Conservation (phyloP, 2,329 filamentous ascomycete genomes). For the Coleophoma crateriformis region DNA sequence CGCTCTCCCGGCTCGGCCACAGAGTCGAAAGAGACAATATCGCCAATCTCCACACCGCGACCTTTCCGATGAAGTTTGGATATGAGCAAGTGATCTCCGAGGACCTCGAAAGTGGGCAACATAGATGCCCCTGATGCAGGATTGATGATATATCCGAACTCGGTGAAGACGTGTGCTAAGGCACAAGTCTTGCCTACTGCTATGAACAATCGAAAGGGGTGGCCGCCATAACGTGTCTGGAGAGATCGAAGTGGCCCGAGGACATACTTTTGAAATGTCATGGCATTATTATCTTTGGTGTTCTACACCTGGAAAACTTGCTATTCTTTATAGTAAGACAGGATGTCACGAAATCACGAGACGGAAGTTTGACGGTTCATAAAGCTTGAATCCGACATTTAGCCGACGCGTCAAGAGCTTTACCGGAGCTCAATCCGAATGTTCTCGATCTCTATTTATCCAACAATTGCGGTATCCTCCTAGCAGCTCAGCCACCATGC, state of each 20-base stretch:
- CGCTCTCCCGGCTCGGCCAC: conserved; percentile 55
- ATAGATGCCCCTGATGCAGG: conserved; percentile 72
- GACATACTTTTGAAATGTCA: neutral
- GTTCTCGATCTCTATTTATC: neutral
- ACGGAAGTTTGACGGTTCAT: neutral
- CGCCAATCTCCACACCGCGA: conserved; percentile 66
- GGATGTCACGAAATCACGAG: neutral
- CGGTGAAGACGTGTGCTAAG: conserved; percentile 43
- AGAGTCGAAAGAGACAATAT: conserved; percentile 74
- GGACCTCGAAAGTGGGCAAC: conserved; percentile 73
- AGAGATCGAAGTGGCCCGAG: conserved; percentile 1
- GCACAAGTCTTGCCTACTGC: conserved; percentile 41
- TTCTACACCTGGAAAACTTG: too few relatives aligned
- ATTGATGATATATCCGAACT: conserved; percentile 57
- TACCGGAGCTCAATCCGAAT: neutral
- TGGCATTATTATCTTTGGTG: neutral
- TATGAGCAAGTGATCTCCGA: conserved; percentile 64
- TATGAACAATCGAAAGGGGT: conserved; percentile 36
- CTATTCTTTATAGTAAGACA: too few relatives aligned
- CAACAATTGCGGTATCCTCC: neutral
- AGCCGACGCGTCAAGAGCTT: neutral
- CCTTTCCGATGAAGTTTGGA: conserved; percentile 66
- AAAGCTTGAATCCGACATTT: neutral
- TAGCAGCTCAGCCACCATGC: conserved; percentile 11
- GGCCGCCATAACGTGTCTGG: conserved; percentile 10